Evolutionary conservation across 2,329 filamentous ascomycete genomes (phyloP), one percentile per base, ranked within the genome.

Genomic region (Trichoderma sp.): DNA sequence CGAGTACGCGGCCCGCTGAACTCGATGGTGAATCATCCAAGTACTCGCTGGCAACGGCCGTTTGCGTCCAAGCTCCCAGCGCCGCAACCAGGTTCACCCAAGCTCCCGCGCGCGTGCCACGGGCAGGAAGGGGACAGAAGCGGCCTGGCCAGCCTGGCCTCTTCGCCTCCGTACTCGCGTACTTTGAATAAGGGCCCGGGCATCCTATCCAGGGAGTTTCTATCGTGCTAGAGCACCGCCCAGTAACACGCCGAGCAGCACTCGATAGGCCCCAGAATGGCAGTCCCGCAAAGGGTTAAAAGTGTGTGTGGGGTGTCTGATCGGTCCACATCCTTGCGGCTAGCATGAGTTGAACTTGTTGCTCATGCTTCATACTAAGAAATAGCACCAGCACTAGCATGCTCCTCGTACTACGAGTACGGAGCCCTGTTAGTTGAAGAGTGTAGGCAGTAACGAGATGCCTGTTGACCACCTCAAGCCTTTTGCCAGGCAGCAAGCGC

Each of bases 281-380:
- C 47, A 63, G 60, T 63, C 60, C 60, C 47, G 60, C 60, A 55
- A 55, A 63, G 52, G 60, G 49, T 53, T 11, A 37, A 47, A 27
- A 33, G 60, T 63, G 60, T 63, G 60, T 52, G 60, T 49, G 60
- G 60, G 33, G 31, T 63, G 52, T 53, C 14, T 63, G 60, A 63
- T 63, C 47, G 60, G 52, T 63, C 47, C 60, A 63, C 47, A 63
- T 29, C 53, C 35, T 55, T 43, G 37, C 37, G 47, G 60, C 60
- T 21, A 49, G 29, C 49, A 31, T n/a, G 47, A 24, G 47, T 49
- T 49, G 19, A n/a, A 2, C n/a, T 49, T 21, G 43, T 49, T 49
- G 21, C n/a, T 49, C 19, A 43, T 43, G 40, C 40, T 43, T 43
- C 40, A 19, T 43, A 3, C 40, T 43, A 43, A 19, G 19, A 21